phyloP scores from a whole-genome alignment of 176 grass and related monocot species.

The Oryza longistaminata region DNA sequence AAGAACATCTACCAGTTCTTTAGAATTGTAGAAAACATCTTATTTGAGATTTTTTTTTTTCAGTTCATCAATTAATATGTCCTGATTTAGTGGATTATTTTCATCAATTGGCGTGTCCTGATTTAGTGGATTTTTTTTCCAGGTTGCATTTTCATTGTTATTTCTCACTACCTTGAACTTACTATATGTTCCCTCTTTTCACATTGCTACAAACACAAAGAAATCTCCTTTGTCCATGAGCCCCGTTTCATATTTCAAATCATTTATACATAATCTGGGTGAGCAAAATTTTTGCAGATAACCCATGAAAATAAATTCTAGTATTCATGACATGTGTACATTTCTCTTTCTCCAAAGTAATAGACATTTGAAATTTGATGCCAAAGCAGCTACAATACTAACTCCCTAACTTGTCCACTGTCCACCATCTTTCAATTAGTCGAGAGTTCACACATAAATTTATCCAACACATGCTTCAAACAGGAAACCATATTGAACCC shows the following conservation, averaged over 20 bases:
- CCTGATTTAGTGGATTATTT: not conserved
- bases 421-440: not conserved
- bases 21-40: not conserved
- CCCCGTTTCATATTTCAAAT: slow-evolving; percentile 3
- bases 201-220: not conserved
- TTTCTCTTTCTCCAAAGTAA: not conserved
- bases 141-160: not conserved
- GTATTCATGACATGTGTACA: not conserved
- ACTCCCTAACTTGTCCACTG: not conserved
- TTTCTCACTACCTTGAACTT: not conserved
- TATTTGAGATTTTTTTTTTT: not conserved
- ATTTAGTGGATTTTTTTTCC: not conserved
- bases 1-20: not conserved
- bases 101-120: not conserved
- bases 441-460: not conserved
- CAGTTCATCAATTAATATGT: too few relatives aligned
- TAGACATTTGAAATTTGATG: not conserved
- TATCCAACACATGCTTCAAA: not conserved
- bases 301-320: slow-evolving; percentile 2
- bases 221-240: not conserved
- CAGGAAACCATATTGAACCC: not conserved
- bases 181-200: not conserved
- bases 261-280: slow-evolving; percentile 11
- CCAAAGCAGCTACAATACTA: not conserved
- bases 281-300: not conserved